Percentiles rank a stretch among this genome's conserved stretches.
Conservation (phyloP, 1,139 yeast species). For the Candida sanyaensis region DNA sequence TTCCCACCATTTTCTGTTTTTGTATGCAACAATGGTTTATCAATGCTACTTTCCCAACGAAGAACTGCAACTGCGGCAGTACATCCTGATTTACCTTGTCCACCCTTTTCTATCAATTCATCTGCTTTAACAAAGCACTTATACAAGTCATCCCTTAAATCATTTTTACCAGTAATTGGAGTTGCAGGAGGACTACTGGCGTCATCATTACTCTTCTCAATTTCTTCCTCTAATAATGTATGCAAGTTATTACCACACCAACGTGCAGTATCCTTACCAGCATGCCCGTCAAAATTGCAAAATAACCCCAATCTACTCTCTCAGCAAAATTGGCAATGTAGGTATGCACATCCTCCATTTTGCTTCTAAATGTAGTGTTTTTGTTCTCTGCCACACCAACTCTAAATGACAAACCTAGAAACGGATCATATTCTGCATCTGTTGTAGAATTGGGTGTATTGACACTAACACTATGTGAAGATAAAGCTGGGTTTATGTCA, state of each 20-base stretch:
- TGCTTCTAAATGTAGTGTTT: slow-evolving; percentile 75
- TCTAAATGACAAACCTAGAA: slow-evolving; percentile 58
- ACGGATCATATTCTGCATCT: slow-evolving; percentile 30
- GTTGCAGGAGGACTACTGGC: slow-evolving; percentile 4
- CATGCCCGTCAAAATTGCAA: slow-evolving; percentile 97
- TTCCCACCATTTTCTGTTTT: slow-evolving; percentile 2
- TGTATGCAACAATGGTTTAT: slow-evolving; percentile 3
- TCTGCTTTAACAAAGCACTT: slow-evolving; percentile 76
- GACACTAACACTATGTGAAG: background rate
- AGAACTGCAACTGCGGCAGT: slow-evolving; percentile 95
- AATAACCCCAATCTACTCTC: slow-evolving; percentile 88
- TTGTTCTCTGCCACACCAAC: slow-evolving; percentile 93
- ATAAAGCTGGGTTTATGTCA: background rate
- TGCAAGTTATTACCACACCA: slow-evolving; percentile 95
- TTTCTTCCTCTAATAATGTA: slow-evolving; percentile 56
- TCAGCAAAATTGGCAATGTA: slow-evolving; percentile 92
- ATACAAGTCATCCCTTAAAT: slow-evolving; percentile 58
- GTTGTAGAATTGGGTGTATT: background rate
- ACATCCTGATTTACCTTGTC: slow-evolving; percentile 76
- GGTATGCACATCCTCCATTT: slow-evolving; percentile 97
- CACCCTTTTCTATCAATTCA: slow-evolving; percentile 58
- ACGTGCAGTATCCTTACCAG: slow-evolving; percentile 90
- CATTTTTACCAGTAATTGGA: slow-evolving; percentile 17
- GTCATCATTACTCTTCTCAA: slow-evolving; percentile 21
- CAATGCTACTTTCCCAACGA: slow-evolving; percentile 63